Base-by-base conservation (phyloP, 1,284 basidiomycete species). In the Pseudozyma sp. region DNA sequence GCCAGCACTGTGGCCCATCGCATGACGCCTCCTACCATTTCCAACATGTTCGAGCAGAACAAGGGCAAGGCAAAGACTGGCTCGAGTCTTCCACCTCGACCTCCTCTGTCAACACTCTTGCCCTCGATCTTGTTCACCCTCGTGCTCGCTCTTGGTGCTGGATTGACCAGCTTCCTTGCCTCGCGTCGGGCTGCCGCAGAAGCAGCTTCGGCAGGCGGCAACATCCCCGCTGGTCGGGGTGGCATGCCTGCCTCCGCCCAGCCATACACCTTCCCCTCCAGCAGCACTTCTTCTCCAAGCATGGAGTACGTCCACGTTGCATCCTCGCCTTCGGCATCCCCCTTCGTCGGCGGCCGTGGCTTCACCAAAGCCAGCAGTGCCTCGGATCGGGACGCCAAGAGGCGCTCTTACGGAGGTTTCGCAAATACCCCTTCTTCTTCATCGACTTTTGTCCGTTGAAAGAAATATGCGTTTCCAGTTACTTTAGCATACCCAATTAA, bases 51-150 rank as follows among this genome's bases (percentile, higher is more conserved):
- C 21, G 38, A 56, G 18, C 38, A 16, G 36, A 36, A 14, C 7
- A 43, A 59, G 44, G 53, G 18, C 45, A 47, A 69, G 35, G 19
- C 53, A 14, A 21, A 47, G 14, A 5, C 43, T 11, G 25, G 19
- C 1, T 68, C 77, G 12, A 58, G 47, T 5, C 48, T 82, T 1
- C 80, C 80, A 3, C 80, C 80, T 5, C 56, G 80, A 13, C 80
- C 80, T 9, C 80, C 80, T 21, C 65, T 82, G 7, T 78, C 77
- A 39, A 62, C 70, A 9, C 60, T 82, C 31, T 31, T 82, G 25
- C 77, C 80, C 0, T 77, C 75, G 50, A 80, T 82, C 52, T 44
- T 79, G 25, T 72, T 82, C 43, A 82, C 80, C 2, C 49, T 80
- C 35, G 12, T 82, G 38, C 59, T 82, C 12, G 80, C 80, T 8